Conservation (phyloP, 768 basidiomycete genomes). For the Myochromella boudieri region DNA sequence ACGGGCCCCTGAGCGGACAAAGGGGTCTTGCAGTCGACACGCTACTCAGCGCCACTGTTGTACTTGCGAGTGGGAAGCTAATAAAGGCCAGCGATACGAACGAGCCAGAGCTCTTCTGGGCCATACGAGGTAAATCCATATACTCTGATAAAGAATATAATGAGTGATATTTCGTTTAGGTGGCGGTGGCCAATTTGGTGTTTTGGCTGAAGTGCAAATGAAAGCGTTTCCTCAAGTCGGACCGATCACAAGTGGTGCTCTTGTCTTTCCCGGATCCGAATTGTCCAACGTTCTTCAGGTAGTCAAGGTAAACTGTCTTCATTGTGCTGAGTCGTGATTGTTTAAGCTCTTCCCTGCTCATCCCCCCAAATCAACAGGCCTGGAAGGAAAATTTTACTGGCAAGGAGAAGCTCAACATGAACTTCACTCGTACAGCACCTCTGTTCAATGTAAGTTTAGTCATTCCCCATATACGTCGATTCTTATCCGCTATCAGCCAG, state of each 20-base stretch:
- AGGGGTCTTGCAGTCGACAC: conserved; percentile 18
- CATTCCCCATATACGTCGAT: neutral
- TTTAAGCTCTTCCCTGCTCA: neutral
- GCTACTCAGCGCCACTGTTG: conserved; percentile 18
- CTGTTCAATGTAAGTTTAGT: conserved; percentile 11
- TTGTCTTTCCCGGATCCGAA: conserved; percentile 17
- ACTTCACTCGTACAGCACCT: conserved; percentile 9
- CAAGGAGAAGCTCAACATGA: conserved; percentile 5
- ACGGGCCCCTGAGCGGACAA: conserved; percentile 6
- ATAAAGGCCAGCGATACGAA: conserved; percentile 13
- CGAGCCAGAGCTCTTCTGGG: conserved; percentile 26
- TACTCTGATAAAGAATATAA: neutral
- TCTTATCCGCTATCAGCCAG: conserved; percentile 12
- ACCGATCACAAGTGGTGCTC: conserved; percentile 6
- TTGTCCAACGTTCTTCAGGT: conserved; percentile 10
- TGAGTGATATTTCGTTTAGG: neutral
- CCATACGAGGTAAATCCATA: conserved; percentile 19
- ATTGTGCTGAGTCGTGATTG: no score
- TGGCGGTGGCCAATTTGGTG: conserved; percentile 22
- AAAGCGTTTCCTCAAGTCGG: conserved; percentile 11
- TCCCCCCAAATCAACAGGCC: neutral
- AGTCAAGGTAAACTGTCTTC: conserved; percentile 3
- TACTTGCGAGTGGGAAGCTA: conserved; percentile 20
- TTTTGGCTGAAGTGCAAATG: conserved; percentile 20
- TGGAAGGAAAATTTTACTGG: conserved; percentile 6